A percentile compares a stretch with the other conserved stretches of the same genome.
These are phyloP conservation scores for Penicillium ochrochloron DNA, from an alignment of 495 filamentous ascomycete genomes.

Conservation along the genomic window DNA sequence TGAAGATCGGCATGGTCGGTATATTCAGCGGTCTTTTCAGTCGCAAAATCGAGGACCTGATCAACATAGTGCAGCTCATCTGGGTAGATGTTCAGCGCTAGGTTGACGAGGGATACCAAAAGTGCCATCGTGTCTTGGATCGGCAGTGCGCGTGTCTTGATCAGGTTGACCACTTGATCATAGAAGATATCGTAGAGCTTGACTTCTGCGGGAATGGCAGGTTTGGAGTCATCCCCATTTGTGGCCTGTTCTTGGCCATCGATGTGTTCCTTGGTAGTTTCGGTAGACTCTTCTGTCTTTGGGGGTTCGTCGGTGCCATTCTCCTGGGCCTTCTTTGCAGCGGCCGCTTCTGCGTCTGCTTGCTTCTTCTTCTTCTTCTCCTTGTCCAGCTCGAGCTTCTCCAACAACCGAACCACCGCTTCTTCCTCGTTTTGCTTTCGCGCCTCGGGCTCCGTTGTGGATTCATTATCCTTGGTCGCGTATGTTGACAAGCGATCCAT, in stretches of 20 bases:
- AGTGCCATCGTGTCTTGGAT: constrained; percentile 95
- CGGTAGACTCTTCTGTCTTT: constrained; percentile 29
- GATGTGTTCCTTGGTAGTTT: constrained; percentile 25
- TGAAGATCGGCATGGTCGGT: constrained; percentile 94
- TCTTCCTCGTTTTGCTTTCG: constrained; percentile 80
- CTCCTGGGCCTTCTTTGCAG: constrained; percentile 40
- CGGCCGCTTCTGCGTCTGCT: constrained; percentile 38
- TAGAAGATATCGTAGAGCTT: constrained; percentile 98
- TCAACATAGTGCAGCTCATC: constrained; percentile 93
- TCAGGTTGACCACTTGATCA: constrained; percentile 90
- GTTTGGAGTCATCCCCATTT: constrained; percentile 42
- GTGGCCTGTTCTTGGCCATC: constrained; percentile 27
- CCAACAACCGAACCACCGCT: constrained; percentile 73
- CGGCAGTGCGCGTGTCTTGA: constrained; percentile 84
- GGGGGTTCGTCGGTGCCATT: constrained; percentile 43
- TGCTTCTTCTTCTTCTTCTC: constrained; percentile 56
- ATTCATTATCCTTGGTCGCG: constrained; percentile 83
- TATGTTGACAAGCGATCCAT: constrained; percentile 97
- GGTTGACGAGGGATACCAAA: constrained; percentile 86
- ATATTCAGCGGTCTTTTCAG: constrained; percentile 84
- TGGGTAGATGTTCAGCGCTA: constrained; percentile 94
- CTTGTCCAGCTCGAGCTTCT: constrained; percentile 75
- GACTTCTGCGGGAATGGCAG: constrained; percentile 78
- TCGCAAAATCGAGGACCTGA: constrained; percentile 87
- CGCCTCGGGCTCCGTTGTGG: constrained; percentile 74